A percentile compares a stretch with the other conserved stretches of the same genome.
Evolutionary conservation across 2,329 filamentous ascomycete species (phyloP).

Genomic region (Penicillium sp.): DNA sequence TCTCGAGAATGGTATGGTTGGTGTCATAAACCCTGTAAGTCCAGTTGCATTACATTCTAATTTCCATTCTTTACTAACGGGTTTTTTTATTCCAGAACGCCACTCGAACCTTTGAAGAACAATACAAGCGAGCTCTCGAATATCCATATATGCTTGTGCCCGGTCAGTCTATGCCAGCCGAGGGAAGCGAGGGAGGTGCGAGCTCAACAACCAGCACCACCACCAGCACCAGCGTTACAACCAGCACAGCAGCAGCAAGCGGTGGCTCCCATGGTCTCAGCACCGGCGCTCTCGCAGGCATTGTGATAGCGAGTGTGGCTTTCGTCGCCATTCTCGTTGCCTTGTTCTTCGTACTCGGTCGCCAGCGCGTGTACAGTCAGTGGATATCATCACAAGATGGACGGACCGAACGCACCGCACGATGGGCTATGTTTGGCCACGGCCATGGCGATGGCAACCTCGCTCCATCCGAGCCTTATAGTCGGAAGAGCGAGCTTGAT

Average conservation of each 20-base stretch:
- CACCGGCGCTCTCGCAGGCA: slow-evolving; percentile 58
- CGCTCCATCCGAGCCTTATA: slow-evolving; percentile 3
- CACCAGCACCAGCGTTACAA: slow-evolving; percentile 6
- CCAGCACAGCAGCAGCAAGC: not conserved
- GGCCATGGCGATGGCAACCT: not conserved
- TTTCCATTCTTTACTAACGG: slow-evolving; percentile 6
- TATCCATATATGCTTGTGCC: slow-evolving; percentile 56
- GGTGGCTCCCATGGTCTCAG: slow-evolving; percentile 25
- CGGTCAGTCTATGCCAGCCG: slow-evolving; percentile 55
- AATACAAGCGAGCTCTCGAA: slow-evolving; percentile 49
- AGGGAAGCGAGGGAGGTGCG: slow-evolving; percentile 29
- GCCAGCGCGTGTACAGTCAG: slow-evolving; percentile 34
- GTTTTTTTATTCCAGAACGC: slow-evolving; percentile 39
- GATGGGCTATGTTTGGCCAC: slow-evolving; percentile 30
- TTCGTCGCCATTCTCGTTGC: slow-evolving; percentile 49
- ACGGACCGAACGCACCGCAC: slow-evolving; percentile 30
- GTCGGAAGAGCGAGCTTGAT: slow-evolving; percentile 18
- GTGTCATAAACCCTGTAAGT: slow-evolving; percentile 67
- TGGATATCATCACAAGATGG: slow-evolving; percentile 37
- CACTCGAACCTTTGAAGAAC: slow-evolving; percentile 49
- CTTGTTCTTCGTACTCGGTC: slow-evolving; percentile 37
- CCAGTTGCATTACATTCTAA: not conserved
- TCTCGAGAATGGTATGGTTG: slow-evolving; percentile 66
- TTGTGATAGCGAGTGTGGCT: slow-evolving; percentile 53
- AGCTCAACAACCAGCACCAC: slow-evolving; percentile 2